phyloP scores from a whole-genome alignment of 306 rosid genomes.

The Dalbergia cultrata region DNA sequence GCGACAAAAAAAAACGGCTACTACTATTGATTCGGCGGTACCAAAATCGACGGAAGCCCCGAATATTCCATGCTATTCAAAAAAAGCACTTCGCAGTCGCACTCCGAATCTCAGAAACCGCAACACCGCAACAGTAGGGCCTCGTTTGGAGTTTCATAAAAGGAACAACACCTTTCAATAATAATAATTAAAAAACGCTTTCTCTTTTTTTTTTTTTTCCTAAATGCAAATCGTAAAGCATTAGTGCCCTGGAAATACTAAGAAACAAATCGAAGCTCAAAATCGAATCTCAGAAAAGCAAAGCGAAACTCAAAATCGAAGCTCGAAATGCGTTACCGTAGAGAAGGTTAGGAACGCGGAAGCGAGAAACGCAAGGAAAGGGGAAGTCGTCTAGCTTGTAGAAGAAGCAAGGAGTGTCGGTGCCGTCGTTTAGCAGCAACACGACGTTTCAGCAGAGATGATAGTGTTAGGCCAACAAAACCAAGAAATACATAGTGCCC shows the following conservation, averaged over 20 bases:
- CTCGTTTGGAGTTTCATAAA: slow-evolving; percentile 46
- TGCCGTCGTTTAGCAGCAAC: slow-evolving; percentile 40
- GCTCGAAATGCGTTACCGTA: slow-evolving; percentile 47
- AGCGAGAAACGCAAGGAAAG: slow-evolving; percentile 29
- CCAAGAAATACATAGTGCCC: slow-evolving; percentile 33
- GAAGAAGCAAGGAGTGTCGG: slow-evolving; percentile 75
- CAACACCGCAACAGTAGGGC: slow-evolving; percentile 27
- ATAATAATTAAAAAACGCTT: neutral
- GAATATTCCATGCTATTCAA: slow-evolving; percentile 50
- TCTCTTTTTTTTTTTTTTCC: too few relatives aligned
- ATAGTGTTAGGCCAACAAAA: neutral
- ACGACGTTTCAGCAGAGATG: slow-evolving; percentile 38
- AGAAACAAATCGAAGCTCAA: neutral
- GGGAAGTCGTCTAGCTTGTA: slow-evolving; percentile 36
- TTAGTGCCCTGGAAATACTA: too few relatives aligned
- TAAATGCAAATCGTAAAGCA: slow-evolving; percentile 1
- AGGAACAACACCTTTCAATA: neutral
- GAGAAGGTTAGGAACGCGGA: neutral
- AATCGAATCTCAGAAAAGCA: slow-evolving; percentile 13
- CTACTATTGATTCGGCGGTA: neutral
- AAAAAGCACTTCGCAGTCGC: slow-evolving; percentile 30
- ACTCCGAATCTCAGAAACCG: slow-evolving; percentile 40
- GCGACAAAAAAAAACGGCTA: slow-evolving; percentile 20
- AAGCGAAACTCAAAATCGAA: neutral
- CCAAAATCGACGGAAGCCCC: slow-evolving; percentile 48